These are phyloP conservation scores for Populus trichocarpa DNA, from an alignment of 441 rosid genomes.

Conservation along the genomic window DNA sequence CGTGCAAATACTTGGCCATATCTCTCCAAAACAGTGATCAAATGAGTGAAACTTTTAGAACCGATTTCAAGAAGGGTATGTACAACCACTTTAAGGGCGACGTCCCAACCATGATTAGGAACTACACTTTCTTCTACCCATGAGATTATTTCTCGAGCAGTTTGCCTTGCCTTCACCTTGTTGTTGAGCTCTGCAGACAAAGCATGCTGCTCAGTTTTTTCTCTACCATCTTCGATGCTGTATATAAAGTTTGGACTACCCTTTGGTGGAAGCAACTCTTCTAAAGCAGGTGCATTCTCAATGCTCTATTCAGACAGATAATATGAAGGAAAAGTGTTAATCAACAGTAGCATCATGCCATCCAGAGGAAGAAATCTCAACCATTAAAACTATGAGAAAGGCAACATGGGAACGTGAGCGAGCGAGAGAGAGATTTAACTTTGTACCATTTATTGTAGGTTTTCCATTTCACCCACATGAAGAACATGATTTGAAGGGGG, in stretches of 20 bases:
- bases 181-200: slow-evolving; percentile 71
- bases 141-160: slow-evolving; percentile 67
- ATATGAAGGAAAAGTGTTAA: slow-evolving; percentile 12
- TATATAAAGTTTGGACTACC: slow-evolving; percentile 72
- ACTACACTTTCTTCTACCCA: slow-evolving; percentile 83
- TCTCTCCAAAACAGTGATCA: slow-evolving; percentile 93
- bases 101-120: slow-evolving; percentile 72
- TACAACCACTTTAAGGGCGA: slow-evolving; percentile 61
- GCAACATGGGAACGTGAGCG: too few relatives aligned
- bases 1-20: slow-evolving; percentile 85
- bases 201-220: slow-evolving; percentile 63
- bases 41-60: slow-evolving; percentile 97
- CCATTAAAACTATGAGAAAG: not conserved
- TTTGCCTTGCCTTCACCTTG: slow-evolving; percentile 88
- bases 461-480: slow-evolving; percentile 4
- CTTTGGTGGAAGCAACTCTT: slow-evolving; percentile 92
- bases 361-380: not conserved
- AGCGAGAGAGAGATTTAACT: not conserved
- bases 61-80: slow-evolving; percentile 94
- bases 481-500: not conserved
- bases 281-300: slow-evolving; percentile 83
- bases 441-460: not conserved
- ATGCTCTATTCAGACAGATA: slow-evolving; percentile 58
- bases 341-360: slow-evolving; percentile 12
- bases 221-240: slow-evolving; percentile 60